These are phyloP conservation scores for Dothideomycetes sp. DNA, from an alignment of 2,329 filamentous ascomycete species.

Conservation along the genomic window DNA sequence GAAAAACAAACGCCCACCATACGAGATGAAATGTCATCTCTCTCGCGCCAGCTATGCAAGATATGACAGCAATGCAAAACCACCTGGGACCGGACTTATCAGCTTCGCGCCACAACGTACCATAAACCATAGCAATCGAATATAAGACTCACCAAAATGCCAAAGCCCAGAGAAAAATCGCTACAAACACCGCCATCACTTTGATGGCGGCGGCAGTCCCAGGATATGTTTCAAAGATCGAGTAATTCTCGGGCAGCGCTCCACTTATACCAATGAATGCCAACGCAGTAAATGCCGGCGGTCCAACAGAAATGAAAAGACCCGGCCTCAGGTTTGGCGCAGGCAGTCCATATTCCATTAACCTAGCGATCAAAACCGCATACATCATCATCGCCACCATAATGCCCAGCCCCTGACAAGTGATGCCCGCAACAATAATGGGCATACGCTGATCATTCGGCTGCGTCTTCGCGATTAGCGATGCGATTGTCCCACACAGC, in stretches of 20 bases:
- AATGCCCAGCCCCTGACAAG: slow-evolving; percentile 36
- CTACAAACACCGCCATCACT: slow-evolving; percentile 15
- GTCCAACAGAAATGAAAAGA: slow-evolving; percentile 44
- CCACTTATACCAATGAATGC: slow-evolving; percentile 16
- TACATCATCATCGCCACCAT: slow-evolving; percentile 34
- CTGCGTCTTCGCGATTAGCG: slow-evolving; percentile 22
- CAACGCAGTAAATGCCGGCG: slow-evolving; percentile 18
- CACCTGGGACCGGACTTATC: too few species aligned
- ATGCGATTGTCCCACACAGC: slow-evolving; percentile 24
- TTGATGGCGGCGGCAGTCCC: slow-evolving; percentile 13
- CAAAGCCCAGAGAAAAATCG: slow-evolving; percentile 38
- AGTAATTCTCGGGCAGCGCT: slow-evolving; percentile 11
- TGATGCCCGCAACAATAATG: slow-evolving; percentile 33
- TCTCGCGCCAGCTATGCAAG: slow-evolving; percentile 10
- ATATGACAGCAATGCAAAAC: slow-evolving; percentile 15
- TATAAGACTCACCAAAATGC: slow-evolving; percentile 37
- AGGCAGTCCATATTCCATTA: slow-evolving; percentile 33
- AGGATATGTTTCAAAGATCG: slow-evolving; percentile 15
- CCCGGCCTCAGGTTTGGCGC: slow-evolving; percentile 28
- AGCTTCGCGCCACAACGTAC: too few species aligned
- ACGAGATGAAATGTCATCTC: slow-evolving; percentile 29
- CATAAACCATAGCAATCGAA: slow-evolving; percentile 21
- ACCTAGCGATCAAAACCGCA: slow-evolving; percentile 27
- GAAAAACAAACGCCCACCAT: slow-evolving; percentile 56
- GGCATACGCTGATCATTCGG: slow-evolving; percentile 22